Percentiles rank a stretch among this genome's conserved stretches.
Conservation (phyloP, 257 asterid genomes). For the Nicotiana sylvestris region DNA sequence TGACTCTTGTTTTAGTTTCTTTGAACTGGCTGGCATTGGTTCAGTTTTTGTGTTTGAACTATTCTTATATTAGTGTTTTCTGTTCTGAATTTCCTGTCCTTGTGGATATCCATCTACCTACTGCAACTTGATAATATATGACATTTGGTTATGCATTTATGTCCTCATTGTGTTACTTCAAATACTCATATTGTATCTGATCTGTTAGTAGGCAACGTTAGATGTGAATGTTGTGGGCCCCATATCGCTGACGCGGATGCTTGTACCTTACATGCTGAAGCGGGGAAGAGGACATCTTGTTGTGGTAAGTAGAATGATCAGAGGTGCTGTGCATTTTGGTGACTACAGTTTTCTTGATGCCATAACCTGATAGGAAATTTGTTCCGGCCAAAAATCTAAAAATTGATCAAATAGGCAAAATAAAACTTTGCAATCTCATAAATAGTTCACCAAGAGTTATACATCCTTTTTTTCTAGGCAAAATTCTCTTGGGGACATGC, state of each 20-base stretch:
- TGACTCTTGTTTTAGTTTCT: background rate
- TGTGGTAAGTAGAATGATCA: constrained; percentile 57
- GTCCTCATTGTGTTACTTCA: background rate
- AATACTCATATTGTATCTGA: constrained; percentile 16
- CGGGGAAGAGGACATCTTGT: constrained; percentile 95
- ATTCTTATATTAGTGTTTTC: background rate
- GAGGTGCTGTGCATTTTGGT: background rate
- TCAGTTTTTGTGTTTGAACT: background rate
- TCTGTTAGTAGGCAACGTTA: constrained; percentile 68
- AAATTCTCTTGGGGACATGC: constrained; percentile 1
- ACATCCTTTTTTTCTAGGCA: background rate
- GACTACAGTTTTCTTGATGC: constrained; percentile 3
- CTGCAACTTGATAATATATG: background rate
- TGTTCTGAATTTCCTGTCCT: background rate
- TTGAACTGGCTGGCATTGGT: background rate
- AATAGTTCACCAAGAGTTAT: background rate
- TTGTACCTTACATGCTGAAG: constrained; percentile 80
- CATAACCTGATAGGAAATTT: background rate
- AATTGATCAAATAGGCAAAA: background rate
- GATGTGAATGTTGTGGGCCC: constrained; percentile 91
- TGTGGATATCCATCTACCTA: background rate
- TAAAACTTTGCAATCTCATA: background rate
- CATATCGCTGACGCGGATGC: constrained; percentile 69
- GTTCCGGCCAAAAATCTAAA: background rate
- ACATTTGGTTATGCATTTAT: background rate